These are phyloP conservation scores for Coelastrella sp. DNA, from an alignment of 139 green algal species.

Conservation along the genomic window DNA sequence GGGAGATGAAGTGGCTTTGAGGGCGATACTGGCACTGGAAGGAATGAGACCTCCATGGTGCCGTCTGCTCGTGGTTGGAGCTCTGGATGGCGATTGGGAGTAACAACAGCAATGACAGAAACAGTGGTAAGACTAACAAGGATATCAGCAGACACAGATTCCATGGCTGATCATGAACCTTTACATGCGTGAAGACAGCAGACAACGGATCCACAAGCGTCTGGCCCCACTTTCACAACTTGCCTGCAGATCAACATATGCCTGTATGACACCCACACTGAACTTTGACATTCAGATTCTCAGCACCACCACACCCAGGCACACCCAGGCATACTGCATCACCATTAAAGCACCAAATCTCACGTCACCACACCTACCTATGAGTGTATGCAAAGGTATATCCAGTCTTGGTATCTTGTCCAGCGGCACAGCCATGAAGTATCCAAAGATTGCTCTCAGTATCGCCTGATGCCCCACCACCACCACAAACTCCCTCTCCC, in stretches of 20 bases:
- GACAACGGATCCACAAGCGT: too few species aligned
- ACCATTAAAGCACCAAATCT: neutral
- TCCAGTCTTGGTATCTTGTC: slow-evolving; percentile 59
- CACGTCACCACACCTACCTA: slow-evolving; percentile 50
- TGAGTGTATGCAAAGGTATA: slow-evolving; percentile 90
- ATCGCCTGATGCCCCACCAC: slow-evolving; percentile 88
- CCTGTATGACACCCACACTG: too few species aligned
- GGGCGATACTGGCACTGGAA: slow-evolving; percentile 13
- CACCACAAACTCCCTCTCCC: slow-evolving; percentile 83
- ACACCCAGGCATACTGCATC: too few species aligned
- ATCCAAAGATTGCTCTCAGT: slow-evolving; percentile 88
- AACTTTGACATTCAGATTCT: too few species aligned
- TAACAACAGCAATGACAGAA: neutral
- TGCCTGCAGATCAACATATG: too few species aligned
- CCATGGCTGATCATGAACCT: too few species aligned
- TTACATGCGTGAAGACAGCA: too few species aligned
- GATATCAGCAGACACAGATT: too few species aligned
- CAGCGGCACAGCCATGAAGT: slow-evolving; percentile 80
- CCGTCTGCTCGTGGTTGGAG: slow-evolving; percentile 86
- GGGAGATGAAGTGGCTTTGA: neutral
- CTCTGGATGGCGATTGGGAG: slow-evolving; percentile 43
- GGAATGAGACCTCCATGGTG: slow-evolving; percentile 77
- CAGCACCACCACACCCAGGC: too few species aligned
- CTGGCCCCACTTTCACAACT: too few species aligned
- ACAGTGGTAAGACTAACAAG: neutral